These are phyloP conservation scores for Tetrahymena thermophila DNA, from an alignment of 73 alveolate species.

Conservation along the genomic window DNA sequence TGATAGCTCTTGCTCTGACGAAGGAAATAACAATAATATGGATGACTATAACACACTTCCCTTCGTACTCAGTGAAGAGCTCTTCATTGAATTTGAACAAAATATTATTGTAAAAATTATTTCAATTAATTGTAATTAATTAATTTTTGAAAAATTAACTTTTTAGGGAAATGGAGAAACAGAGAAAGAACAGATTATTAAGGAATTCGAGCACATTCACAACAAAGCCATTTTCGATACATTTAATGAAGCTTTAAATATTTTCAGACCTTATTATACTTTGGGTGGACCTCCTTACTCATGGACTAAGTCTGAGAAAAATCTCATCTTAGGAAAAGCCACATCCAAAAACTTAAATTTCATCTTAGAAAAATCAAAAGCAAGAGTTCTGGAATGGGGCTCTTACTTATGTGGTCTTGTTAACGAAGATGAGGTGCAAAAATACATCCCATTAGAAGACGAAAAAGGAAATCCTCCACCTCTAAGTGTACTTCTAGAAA, in stretches of 20 bases:
- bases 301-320: constrained; percentile 14
- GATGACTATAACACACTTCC: constrained; percentile 4
- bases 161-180: not conserved
- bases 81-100: not conserved
- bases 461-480: not conserved
- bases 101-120: not conserved
- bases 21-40: not conserved
- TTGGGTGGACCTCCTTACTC: constrained; percentile 32
- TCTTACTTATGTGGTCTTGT: constrained; percentile 20
- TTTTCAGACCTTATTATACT: constrained; percentile 9
- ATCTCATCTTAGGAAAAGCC: not conserved
- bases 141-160: not conserved
- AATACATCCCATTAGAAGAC: constrained; percentile 14
- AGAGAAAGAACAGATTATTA: not conserved
- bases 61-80: constrained; percentile 7
- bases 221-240: constrained; percentile 32
- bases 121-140: not conserved
- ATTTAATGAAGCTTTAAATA: constrained; percentile 22
- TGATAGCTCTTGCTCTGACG: not conserved
- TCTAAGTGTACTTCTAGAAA: not conserved
- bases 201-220: constrained; percentile 16
- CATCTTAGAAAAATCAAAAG: constrained; percentile 9
- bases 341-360: not conserved
- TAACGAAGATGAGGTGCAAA: not conserved
- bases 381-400: constrained; percentile 20